Evolutionary conservation across 2,329 filamentous ascomycete species (phyloP).

Genomic region (Cadophora gregata): DNA sequence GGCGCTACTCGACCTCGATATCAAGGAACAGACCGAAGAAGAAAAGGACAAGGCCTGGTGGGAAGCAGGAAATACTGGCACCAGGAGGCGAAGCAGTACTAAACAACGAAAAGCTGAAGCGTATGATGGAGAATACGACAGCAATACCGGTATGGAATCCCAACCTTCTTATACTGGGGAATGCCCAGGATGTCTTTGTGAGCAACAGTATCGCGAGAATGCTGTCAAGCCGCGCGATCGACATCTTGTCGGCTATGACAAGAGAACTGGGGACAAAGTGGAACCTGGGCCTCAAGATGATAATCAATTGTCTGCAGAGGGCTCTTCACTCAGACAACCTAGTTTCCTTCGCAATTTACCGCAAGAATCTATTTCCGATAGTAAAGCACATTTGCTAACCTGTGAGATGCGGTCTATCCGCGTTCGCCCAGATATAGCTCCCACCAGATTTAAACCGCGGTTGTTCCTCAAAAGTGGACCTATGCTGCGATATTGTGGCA

Average conservation of each 20-base stretch:
- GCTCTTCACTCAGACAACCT: not conserved
- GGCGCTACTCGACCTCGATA: constrained; percentile 64
- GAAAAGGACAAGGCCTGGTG: constrained; percentile 74
- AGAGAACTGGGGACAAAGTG: constrained; percentile 25
- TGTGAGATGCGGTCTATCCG: constrained; percentile 46
- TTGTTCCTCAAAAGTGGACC: constrained; percentile 91
- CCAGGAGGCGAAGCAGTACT: constrained; percentile 47
- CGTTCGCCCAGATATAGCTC: constrained; percentile 46
- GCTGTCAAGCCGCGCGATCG: constrained; percentile 13
- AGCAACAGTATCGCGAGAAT: constrained; percentile 24
- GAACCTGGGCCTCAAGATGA: not conserved
- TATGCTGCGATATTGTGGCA: constrained; percentile 85
- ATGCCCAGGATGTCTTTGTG: constrained; percentile 31
- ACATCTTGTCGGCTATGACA: constrained; percentile 19
- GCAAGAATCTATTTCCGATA: not conserved
- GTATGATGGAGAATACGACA: constrained; percentile 72
- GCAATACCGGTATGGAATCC: constrained; percentile 57
- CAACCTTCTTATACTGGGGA: constrained; percentile 27
- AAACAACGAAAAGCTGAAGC: constrained; percentile 59
- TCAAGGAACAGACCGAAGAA: constrained; percentile 43
- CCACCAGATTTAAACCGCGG: constrained; percentile 80
- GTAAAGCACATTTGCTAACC: constrained; percentile 44
- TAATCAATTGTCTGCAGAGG: not conserved
- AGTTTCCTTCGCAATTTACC: constrained; percentile 2
- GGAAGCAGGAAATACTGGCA: constrained; percentile 63